These are phyloP conservation scores for Heterotrichella gracilis DNA, from an alignment of 352 stramenopile genomes.

Conservation along the genomic window DNA sequence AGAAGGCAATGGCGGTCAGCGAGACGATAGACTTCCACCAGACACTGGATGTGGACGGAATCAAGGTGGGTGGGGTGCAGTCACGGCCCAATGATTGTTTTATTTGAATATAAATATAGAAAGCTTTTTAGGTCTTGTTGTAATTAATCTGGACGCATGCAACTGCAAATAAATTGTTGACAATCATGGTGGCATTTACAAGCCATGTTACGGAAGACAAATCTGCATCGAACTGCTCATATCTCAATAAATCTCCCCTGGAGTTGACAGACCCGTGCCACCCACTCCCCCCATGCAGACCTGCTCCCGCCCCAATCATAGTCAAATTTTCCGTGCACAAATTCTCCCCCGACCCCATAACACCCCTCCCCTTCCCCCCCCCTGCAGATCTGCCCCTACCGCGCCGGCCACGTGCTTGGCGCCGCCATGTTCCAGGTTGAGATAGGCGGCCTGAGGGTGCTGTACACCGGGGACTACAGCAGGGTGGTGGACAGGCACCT, in stretches of 20 bases:
- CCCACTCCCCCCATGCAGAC: too few species aligned
- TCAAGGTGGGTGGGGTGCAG: slow-evolving; percentile 78
- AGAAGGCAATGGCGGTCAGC: slow-evolving; percentile 75
- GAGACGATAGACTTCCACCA: slow-evolving; percentile 86
- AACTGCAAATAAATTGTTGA: too few species aligned
- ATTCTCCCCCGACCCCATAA: too few species aligned
- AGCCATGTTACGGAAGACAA: too few species aligned
- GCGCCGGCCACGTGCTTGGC: slow-evolving; percentile 89
- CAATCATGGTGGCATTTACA: too few species aligned
- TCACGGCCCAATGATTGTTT: background rate
- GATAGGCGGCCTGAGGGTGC: slow-evolving; percentile 70
- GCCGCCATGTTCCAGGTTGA: slow-evolving; percentile 97
- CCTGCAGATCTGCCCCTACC: slow-evolving; percentile 90
- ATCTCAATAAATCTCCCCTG: too few species aligned
- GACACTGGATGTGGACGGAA: slow-evolving; percentile 57
- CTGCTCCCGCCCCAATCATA: too few species aligned
- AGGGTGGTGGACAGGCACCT: slow-evolving; percentile 75
- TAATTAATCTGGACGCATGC: too few species aligned
- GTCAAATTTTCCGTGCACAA: too few species aligned
- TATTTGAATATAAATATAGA: background rate
- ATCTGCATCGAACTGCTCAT: too few species aligned
- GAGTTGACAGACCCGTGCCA: too few species aligned
- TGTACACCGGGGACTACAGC: slow-evolving; percentile 35
- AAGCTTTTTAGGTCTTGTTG: background rate
- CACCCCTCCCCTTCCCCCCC: too few species aligned